Conservation (phyloP, 1,139 yeast species). For the Protomyces inundatus region DNA sequence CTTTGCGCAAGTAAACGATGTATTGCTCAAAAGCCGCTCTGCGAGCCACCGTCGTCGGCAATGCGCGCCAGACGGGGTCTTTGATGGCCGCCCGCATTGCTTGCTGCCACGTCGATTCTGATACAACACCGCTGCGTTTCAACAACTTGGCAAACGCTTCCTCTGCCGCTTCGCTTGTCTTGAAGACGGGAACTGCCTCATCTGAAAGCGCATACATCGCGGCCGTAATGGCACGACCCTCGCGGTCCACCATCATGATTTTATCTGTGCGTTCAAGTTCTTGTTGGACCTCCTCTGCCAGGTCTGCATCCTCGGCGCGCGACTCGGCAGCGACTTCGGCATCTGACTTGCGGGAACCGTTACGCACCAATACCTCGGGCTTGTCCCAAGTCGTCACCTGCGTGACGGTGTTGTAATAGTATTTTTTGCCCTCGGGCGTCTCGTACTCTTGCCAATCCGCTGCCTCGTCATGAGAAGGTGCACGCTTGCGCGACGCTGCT, state of each 20-base stretch:
- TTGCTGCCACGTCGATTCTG: conserved; percentile 69
- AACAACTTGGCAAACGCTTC: conserved; percentile 52
- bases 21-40: conserved; percentile 62
- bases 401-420: conserved; percentile 64
- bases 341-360: conserved; percentile 21
- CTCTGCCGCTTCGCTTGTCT: conserved; percentile 42
- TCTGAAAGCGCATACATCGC: conserved; percentile 24
- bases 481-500: conserved; percentile 34
- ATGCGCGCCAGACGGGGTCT: conserved; percentile 65
- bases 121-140: conserved; percentile 52
- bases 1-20: conserved; percentile 51
- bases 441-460: conserved; percentile 58
- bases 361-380: conserved; percentile 43
- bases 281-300: conserved; percentile 1
- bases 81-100: conserved; percentile 57
- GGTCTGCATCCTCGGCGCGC: background rate
- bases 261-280: conserved; percentile 9
- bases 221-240: conserved; percentile 19
- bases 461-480: conserved; percentile 30
- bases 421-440: conserved; percentile 65
- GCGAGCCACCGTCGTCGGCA: conserved; percentile 57
- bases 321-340: background rate
- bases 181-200: conserved; percentile 20
- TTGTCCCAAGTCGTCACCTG: conserved; percentile 75
- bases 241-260: conserved; percentile 7